Conservation (phyloP, 305 asterid species). For the Fraxinus floribunda region DNA sequence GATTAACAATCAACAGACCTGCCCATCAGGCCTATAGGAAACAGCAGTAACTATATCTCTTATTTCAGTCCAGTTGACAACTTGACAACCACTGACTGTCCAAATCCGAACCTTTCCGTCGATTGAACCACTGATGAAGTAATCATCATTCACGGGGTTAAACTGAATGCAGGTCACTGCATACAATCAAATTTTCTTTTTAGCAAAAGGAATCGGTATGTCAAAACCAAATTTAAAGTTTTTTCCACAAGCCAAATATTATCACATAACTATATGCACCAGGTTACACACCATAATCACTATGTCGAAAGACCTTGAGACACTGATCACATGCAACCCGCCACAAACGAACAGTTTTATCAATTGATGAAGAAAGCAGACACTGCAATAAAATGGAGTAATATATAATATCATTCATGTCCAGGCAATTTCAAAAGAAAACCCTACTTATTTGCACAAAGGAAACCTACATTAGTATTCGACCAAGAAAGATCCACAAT, state of each 20-base stretch:
- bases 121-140: constrained; percentile 90
- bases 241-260: not conserved
- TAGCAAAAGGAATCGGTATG: constrained; percentile 29
- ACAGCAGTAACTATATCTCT: constrained; percentile 88
- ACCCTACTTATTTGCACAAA: not conserved
- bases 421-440: not conserved
- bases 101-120: constrained; percentile 96
- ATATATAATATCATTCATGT: not conserved
- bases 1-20: constrained; percentile 45
- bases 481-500: constrained; percentile 93
- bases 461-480: constrained; percentile 61
- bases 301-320: constrained; percentile 74
- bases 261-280: not conserved
- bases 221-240: not conserved
- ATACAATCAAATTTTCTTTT: constrained; percentile 26
- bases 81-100: constrained; percentile 63
- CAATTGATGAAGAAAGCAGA: constrained; percentile 84
- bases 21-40: constrained; percentile 78
- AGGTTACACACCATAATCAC: constrained; percentile 64
- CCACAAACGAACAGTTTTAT: constrained; percentile 97
- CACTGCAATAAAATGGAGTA: constrained; percentile 49
- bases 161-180: constrained; percentile 92
- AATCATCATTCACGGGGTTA: constrained; percentile 69
- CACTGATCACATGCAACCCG: constrained; percentile 71
- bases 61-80: constrained; percentile 75